Base-by-base conservation (phyloP, 257 asterid species). In the Schizonepeta tenuifolia region DNA sequence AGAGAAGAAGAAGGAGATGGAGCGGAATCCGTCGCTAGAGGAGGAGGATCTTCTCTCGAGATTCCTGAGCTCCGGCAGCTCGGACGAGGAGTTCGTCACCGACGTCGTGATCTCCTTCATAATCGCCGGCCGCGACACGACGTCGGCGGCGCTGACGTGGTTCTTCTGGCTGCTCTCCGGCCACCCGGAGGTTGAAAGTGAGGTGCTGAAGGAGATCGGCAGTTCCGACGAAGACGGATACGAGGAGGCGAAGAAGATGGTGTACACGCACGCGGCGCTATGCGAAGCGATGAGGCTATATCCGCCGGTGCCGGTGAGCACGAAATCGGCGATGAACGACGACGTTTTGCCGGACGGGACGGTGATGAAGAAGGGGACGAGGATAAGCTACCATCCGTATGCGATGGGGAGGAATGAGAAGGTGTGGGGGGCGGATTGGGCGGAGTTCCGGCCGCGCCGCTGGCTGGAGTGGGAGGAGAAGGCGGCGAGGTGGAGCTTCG, bases 111-210 rank as follows among this genome's bases (percentile, higher is more conserved):
- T 90, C 14, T 84, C 88, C 61, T 90, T 90, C 71, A 86, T 90
- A 5, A n/a, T 88, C 5, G 96, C 96, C 0, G 96, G 96, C 1
- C 82, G 89, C 0, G 96, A 90, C 75, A 86, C 95, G 0, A 80
- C 95, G 0, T 88, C 96, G 0, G 88, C 95, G 0, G 93, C 93
- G 2, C 67, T 90, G 40, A 85, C 89, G 1, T 90, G 95, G 96
- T 86, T 86, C 49, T 90, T 88, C 75, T 90, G 91, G 95, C 20
- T 83, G 64, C n/a, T 86, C 9, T 77, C 20, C 44, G 31, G 71
- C 0, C 22, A 82, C 31, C 85, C 86, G 0, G 28, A 35, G 3
- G 91, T 76, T 3, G 96, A 87, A 26, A 24, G 35, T 0, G 80
- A 84, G 46, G 75, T 89, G 1, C 3, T 89, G 12, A 40, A 20